Evolutionary conservation across 106 monocot species (phyloP).

Genomic region (Ottelia alismoides): DNA sequence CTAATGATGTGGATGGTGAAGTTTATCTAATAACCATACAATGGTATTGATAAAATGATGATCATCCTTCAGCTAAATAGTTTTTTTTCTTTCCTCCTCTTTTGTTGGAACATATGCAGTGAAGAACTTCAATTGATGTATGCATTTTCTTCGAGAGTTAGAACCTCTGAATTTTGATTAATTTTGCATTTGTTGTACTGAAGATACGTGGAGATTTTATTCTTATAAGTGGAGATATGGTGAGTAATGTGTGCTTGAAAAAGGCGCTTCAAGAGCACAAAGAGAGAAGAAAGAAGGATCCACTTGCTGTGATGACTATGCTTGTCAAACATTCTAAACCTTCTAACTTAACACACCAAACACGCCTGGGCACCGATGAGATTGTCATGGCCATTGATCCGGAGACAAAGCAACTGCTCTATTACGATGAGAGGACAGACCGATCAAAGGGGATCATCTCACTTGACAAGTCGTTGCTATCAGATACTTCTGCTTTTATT

Average conservation of each 20-base stretch:
- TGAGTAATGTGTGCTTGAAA: slow-evolving; percentile 78
- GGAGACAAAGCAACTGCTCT: slow-evolving; percentile 76
- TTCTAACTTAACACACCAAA: slow-evolving; percentile 56
- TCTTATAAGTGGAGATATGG: slow-evolving; percentile 94
- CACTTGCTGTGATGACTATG: slow-evolving; percentile 95
- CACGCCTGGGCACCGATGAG: slow-evolving; percentile 86
- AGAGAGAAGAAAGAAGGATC: slow-evolving; percentile 93
- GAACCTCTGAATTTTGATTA: too few species aligned
- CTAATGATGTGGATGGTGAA: too few species aligned
- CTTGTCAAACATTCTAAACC: slow-evolving; percentile 76
- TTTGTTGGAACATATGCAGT: too few species aligned
- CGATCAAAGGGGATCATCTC: slow-evolving; percentile 24
- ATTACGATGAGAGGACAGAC: slow-evolving; percentile 82
- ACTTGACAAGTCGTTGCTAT: slow-evolving; percentile 62
- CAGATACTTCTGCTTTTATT: slow-evolving; percentile 37
- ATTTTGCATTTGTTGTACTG: too few species aligned
- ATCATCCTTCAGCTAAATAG: too few species aligned
- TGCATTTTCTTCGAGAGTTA: too few species aligned
- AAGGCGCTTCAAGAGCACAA: slow-evolving; percentile 84
- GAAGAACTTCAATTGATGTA: too few species aligned
- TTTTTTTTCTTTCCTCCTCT: too few species aligned
- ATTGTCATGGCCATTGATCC: slow-evolving; percentile 84
- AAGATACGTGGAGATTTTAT: slow-evolving; percentile 95
- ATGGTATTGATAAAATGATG: too few species aligned
- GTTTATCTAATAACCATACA: too few species aligned